Conservation (phyloP, 1,139 yeast genomes). For the Suhomyces bolitotheri region DNA sequence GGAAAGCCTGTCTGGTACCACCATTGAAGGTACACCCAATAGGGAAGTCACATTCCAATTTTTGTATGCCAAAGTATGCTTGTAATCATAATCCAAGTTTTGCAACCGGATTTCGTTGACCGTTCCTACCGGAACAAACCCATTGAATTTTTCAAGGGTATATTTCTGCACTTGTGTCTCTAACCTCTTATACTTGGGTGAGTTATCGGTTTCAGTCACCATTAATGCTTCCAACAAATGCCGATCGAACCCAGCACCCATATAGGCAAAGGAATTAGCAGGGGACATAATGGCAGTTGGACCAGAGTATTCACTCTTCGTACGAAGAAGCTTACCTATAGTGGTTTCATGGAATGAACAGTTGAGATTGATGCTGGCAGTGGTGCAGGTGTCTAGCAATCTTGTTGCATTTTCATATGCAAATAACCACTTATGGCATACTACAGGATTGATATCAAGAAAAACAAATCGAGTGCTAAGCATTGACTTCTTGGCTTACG, state of each 20-base stretch:
- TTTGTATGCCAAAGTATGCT: constrained; percentile 3
- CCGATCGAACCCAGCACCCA: constrained; percentile 33
- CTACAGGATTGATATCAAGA: neutral
- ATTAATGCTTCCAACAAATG: constrained; percentile 21
- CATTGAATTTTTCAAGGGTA: constrained; percentile 16
- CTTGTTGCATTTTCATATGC: neutral
- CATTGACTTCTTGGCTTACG: too few species aligned
- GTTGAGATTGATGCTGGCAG: neutral
- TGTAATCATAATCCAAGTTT: constrained; percentile 17
- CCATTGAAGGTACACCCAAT: constrained; percentile 17
- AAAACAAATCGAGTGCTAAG: neutral
- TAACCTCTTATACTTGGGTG: constrained; percentile 14
- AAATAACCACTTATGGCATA: neutral
- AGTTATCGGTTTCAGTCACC: neutral
- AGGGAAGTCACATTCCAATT: constrained; percentile 8
- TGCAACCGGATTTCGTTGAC: constrained; percentile 17
- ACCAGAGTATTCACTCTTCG: neutral
- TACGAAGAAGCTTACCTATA: neutral
- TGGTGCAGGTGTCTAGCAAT: neutral
- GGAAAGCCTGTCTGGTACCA: constrained; percentile 16
- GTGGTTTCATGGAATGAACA: neutral
- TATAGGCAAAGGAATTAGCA: constrained; percentile 26
- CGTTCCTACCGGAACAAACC: constrained; percentile 23
- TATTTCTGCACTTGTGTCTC: constrained; percentile 20
- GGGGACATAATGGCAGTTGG: constrained; percentile 19